phyloP scores from a whole-genome alignment of 306 rosid genomes.

The Morella rubra region DNA sequence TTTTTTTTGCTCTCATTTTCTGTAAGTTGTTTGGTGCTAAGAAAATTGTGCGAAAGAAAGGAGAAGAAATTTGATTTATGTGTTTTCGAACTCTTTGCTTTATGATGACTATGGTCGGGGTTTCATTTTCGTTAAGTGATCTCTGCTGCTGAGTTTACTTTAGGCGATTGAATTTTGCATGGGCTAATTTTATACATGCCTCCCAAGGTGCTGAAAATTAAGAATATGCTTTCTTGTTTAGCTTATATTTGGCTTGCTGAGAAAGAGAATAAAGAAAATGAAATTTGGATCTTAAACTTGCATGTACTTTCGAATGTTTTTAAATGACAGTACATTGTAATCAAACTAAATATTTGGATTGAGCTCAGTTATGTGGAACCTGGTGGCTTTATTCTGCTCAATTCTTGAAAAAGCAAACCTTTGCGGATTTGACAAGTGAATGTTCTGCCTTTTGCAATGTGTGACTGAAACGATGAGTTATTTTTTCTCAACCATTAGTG shows the following conservation, averaged over 20 bases:
- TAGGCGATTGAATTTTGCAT: neutral
- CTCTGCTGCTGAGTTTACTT: neutral
- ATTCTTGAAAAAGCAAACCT: neutral
- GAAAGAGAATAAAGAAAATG: neutral
- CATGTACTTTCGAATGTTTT: neutral
- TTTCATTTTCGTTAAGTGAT: neutral
- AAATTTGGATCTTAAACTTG: neutral
- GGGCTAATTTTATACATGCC: neutral
- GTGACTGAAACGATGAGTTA: neutral
- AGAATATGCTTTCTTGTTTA: neutral
- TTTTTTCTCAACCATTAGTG: neutral
- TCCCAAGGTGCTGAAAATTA: neutral
- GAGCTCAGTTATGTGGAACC: neutral
- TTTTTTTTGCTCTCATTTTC: neutral
- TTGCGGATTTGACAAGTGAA: too few relatives aligned
- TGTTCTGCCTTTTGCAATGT: neutral
- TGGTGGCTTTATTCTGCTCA: neutral
- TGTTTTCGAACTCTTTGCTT: neutral
- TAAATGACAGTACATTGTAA: neutral
- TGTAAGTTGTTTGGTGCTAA: neutral
- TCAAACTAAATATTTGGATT: neutral
- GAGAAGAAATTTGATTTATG: neutral
- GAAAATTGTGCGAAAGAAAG: neutral
- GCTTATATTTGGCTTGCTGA: neutral
- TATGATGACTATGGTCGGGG: neutral